A percentile compares a stretch with the other conserved stretches of the same genome.
These are phyloP conservation scores for Posidonia oceanica DNA, from an alignment of 116 monocot genomes.

Conservation along the genomic window DNA sequence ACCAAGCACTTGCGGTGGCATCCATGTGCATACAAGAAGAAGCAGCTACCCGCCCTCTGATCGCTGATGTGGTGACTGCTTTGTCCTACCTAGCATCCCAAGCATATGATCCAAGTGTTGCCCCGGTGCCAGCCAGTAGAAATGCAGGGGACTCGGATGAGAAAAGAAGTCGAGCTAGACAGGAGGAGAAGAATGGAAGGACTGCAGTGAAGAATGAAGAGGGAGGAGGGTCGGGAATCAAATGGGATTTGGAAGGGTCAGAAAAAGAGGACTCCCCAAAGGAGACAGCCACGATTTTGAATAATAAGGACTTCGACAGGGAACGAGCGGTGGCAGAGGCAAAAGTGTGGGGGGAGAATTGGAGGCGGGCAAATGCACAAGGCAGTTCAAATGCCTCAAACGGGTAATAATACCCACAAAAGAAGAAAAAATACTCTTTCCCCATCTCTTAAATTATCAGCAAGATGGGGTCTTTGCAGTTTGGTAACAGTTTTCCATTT, in stretches of 20 bases:
- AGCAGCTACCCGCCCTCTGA: slow-evolving; percentile 71
- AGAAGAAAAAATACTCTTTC: not conserved
- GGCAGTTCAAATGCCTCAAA: not conserved
- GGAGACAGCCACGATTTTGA: slow-evolving; percentile 16
- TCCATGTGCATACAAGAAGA: slow-evolving; percentile 91
- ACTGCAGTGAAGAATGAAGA: slow-evolving; percentile 19
- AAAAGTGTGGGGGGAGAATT: slow-evolving; percentile 82
- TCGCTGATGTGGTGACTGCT: slow-evolving; percentile 84
- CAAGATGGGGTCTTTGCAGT: slow-evolving; percentile 3
- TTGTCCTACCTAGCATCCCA: slow-evolving; percentile 67
- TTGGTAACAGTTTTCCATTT: not conserved
- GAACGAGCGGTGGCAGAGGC: slow-evolving; percentile 79
- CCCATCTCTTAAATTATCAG: not conserved
- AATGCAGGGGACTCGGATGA: slow-evolving; percentile 7
- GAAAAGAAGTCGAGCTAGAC: slow-evolving; percentile 5
- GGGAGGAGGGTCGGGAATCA: slow-evolving; percentile 22
- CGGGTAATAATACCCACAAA: slow-evolving; percentile 2
- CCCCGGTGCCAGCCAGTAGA: slow-evolving; percentile 1
- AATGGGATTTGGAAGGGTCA: slow-evolving; percentile 12
- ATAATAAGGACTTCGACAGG: slow-evolving; percentile 38
- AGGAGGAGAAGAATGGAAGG: slow-evolving; percentile 20
- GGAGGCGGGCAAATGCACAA: slow-evolving; percentile 12
- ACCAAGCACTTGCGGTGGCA: slow-evolving; percentile 82
- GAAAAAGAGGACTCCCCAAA: slow-evolving; percentile 30
- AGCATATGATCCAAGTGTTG: slow-evolving; percentile 34